These are phyloP conservation scores for Tuber magnatum DNA, from an alignment of 495 filamentous ascomycete genomes.

Conservation along the genomic window DNA sequence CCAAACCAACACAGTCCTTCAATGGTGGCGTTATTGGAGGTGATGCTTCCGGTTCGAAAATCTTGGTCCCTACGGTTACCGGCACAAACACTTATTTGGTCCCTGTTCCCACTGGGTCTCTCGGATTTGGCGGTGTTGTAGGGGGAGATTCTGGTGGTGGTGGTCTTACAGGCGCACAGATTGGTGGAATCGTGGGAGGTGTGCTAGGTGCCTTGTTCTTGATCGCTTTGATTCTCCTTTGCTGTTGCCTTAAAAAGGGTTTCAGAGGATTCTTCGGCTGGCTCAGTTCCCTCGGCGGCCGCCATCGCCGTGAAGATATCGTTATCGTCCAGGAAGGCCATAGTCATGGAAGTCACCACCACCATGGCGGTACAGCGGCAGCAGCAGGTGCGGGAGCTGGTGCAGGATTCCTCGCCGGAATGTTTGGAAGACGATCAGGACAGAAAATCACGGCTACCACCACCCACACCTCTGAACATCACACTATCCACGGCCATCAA, in stretches of 20 bases:
- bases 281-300: constrained; percentile 22
- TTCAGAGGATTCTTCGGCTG: constrained; percentile 34
- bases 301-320: constrained; percentile 13
- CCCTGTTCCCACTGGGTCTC: constrained; percentile 34
- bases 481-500: constrained; percentile 11
- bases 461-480: constrained; percentile 29
- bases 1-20: constrained; percentile 28
- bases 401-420: constrained; percentile 26
- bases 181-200: constrained; percentile 41
- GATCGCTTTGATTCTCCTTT: constrained; percentile 37
- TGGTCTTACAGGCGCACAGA: constrained; percentile 36
- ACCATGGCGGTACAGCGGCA: constrained; percentile 14
- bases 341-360: constrained; percentile 12
- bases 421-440: constrained; percentile 28
- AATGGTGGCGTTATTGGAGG: constrained; percentile 34
- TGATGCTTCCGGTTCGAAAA: constrained; percentile 33
- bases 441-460: constrained; percentile 32
- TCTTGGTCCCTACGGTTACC: constrained; percentile 30
- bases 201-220: constrained; percentile 40
- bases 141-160: constrained; percentile 9
- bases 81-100: constrained; percentile 38
- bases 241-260: constrained; percentile 38
- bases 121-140: constrained; percentile 32
- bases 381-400: constrained; percentile 30
- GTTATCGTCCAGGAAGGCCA: constrained; percentile 24